Evolutionary conservation across 2,329 filamentous ascomycete genomes (phyloP).

Genomic region (Penicillium italicum): DNA sequence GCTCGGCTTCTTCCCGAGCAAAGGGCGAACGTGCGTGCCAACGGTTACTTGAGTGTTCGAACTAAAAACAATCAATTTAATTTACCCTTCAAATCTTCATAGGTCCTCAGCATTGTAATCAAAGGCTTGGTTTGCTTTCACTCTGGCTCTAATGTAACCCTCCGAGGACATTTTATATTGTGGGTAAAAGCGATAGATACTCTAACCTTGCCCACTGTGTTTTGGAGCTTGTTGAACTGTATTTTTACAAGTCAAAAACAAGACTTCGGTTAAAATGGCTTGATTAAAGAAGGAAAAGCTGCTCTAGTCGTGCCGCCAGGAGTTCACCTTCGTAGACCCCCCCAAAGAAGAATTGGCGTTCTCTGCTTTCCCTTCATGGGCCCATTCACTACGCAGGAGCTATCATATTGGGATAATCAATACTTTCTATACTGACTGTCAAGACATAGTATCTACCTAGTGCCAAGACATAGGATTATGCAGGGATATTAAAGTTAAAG

Average conservation of each 20-base stretch:
- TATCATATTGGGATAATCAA: not conserved
- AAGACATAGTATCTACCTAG: not conserved
- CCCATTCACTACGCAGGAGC: not conserved
- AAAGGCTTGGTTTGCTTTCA: not conserved
- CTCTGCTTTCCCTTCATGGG: not conserved
- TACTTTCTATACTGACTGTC: not conserved
- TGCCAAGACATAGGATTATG: conserved; percentile 7
- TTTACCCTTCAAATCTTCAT: not conserved
- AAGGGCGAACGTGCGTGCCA: not conserved
- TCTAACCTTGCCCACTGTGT: not conserved
- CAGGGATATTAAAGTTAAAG: conserved; percentile 8
- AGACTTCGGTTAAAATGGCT: not conserved
- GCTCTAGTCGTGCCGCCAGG: not conserved
- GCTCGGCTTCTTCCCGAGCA: not conserved
- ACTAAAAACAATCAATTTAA: not conserved
- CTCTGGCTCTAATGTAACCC: not conserved
- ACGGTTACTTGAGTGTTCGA: no score
- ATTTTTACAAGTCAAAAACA: not conserved
- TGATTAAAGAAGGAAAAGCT: not conserved
- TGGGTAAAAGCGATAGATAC: not conserved
- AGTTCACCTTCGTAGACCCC: not conserved
- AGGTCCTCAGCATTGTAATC: not conserved
- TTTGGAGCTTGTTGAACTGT: not conserved
- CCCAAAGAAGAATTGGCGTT: not conserved
- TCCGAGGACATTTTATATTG: not conserved